Evolutionary conservation across 768 basidiomycete species (phyloP).

Genomic region (Boletus insuetus): DNA sequence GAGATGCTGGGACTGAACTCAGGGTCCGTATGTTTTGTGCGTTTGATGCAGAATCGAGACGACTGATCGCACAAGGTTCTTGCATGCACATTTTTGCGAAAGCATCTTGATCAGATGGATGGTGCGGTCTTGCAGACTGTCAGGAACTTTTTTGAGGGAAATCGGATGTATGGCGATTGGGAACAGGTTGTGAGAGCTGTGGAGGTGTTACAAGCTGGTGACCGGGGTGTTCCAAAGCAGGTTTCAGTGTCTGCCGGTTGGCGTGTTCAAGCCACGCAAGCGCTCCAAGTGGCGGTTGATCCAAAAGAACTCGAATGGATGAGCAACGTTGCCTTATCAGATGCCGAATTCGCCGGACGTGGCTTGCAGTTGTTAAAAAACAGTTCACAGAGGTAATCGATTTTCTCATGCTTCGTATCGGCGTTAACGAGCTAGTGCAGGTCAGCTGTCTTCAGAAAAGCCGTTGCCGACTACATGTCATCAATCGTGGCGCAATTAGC

Average conservation of each 20-base stretch:
- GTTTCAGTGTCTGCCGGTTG: constrained; percentile 7
- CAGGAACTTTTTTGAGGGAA: constrained; percentile 18
- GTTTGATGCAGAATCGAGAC: background rate
- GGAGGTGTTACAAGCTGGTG: constrained; percentile 7
- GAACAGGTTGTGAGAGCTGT: constrained; percentile 10
- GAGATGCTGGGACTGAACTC: constrained; percentile 29
- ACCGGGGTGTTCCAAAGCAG: background rate
- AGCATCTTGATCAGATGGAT: constrained; percentile 30
- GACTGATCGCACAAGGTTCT: constrained; percentile 20
- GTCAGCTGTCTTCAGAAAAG: constrained; percentile 14
- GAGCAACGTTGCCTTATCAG: constrained; percentile 44
- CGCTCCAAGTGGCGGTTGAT: constrained; percentile 39
- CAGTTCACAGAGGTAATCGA: constrained; percentile 40
- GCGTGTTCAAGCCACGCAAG: constrained; percentile 28
- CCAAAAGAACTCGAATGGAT: constrained; percentile 53
- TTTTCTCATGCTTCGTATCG: background rate
- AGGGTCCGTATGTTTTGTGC: constrained; percentile 28
- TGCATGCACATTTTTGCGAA: constrained; percentile 30
- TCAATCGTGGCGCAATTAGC: constrained; percentile 13
- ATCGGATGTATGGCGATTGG: constrained; percentile 15
- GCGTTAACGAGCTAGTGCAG: constrained; percentile 13
- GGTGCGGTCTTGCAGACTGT: constrained; percentile 20
- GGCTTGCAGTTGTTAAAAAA: constrained; percentile 46
- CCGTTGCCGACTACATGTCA: constrained; percentile 23
- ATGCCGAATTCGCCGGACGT: constrained; percentile 40